Conservation (phyloP, 1,284 basidiomycete genomes). For the Garcileccinum viscosum region DNA sequence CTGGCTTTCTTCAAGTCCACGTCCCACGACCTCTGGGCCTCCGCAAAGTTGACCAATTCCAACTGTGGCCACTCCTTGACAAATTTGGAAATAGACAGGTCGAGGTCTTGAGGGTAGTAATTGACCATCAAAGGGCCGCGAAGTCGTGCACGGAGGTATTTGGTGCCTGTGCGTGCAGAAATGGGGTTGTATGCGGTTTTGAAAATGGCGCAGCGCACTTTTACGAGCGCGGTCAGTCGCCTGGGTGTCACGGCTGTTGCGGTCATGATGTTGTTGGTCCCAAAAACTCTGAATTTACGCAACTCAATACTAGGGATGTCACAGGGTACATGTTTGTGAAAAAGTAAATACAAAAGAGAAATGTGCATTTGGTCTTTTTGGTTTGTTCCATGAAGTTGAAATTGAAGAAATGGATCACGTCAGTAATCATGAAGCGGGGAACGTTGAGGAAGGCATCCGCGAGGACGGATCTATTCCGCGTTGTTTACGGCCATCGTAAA, state of each 20-base stretch:
- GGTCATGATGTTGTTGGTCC: not conserved
- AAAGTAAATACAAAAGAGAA: not conserved
- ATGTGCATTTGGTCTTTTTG: not conserved
- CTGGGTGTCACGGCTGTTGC: constrained; percentile 40
- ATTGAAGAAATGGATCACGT: no score
- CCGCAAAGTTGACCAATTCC: constrained; percentile 65
- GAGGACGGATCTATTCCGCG: no score
- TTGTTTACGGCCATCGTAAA: no score
- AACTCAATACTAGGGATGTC: no score
- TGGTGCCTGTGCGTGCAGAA: constrained; percentile 79
- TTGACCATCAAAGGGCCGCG: constrained; percentile 79
- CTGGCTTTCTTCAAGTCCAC: constrained; percentile 70
- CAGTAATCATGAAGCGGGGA: no score
- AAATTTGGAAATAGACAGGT: constrained; percentile 58
- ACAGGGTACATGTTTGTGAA: not conserved
- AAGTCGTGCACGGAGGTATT: constrained; percentile 79
- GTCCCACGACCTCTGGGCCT: constrained; percentile 70
- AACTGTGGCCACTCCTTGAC: constrained; percentile 59
- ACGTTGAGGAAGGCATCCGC: no score
- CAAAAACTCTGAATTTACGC: no score
- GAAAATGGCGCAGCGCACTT: constrained; percentile 75
- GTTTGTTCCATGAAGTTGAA: no score
- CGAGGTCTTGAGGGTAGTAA: constrained; percentile 73
- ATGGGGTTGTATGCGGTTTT: constrained; percentile 85
- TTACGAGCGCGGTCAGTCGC: constrained; percentile 58